A percentile compares a stretch with the other conserved stretches of the same genome.
phyloP scores from a whole-genome alignment of 208 protist species.

The Trypanosoma lewisi region DNA sequence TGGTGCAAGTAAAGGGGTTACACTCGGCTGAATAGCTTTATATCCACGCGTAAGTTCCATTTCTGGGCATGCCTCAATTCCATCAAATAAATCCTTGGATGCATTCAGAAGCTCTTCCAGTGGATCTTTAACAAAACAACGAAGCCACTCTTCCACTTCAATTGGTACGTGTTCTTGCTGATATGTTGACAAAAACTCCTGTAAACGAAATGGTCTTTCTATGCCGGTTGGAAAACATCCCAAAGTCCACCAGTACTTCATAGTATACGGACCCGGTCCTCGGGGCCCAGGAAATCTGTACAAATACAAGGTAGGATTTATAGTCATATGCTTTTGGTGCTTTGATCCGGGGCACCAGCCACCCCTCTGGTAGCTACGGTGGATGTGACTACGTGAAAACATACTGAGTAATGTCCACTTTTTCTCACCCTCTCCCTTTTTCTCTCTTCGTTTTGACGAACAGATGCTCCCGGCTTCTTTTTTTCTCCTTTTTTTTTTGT shows the following conservation, averaged over 20 bases:
- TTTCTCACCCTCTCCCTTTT: slow-evolving; percentile 1
- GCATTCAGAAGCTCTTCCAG: slow-evolving; percentile 46
- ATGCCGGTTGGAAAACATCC: slow-evolving; percentile 86
- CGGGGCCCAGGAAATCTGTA: slow-evolving; percentile 80
- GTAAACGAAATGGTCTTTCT: slow-evolving; percentile 73
- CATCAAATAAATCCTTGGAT: slow-evolving; percentile 37
- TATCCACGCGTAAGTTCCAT: slow-evolving; percentile 49
- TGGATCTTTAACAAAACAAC: slow-evolving; percentile 69
- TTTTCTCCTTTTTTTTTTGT: background rate
- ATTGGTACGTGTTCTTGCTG: slow-evolving; percentile 81
- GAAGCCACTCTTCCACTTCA: slow-evolving; percentile 87
- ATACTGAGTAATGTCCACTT: slow-evolving; percentile 13
- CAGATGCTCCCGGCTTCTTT: too few relatives aligned
- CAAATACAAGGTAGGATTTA: slow-evolving; percentile 80
- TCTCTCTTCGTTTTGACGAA: slow-evolving; percentile 3
- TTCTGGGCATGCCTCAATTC: slow-evolving; percentile 37
- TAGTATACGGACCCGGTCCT: slow-evolving; percentile 82
- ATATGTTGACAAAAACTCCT: slow-evolving; percentile 82
- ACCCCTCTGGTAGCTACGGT: slow-evolving; percentile 76
- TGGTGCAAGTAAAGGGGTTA: slow-evolving; percentile 36
- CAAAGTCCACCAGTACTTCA: slow-evolving; percentile 92
- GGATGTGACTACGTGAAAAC: slow-evolving; percentile 12
- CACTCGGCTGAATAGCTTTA: slow-evolving; percentile 27
- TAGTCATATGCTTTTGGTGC: slow-evolving; percentile 87
- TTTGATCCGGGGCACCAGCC: slow-evolving; percentile 81